Conservation (phyloP, 805 yeast species). For the Wickerhamomyces kurtzmanii region DNA sequence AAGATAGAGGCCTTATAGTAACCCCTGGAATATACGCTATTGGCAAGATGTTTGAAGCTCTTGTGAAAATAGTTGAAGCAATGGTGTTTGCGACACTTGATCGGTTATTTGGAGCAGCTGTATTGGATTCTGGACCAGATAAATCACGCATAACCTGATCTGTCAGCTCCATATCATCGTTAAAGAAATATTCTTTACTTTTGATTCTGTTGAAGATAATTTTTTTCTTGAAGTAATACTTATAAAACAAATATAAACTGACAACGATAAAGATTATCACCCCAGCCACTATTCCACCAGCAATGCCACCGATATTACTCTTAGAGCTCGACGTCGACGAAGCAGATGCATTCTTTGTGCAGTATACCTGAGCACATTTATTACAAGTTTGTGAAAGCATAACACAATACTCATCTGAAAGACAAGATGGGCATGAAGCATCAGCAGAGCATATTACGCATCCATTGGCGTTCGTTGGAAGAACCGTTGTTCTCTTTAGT, state of each 20-base stretch:
- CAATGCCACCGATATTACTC: conserved; percentile 44
- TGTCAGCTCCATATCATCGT: conserved; percentile 17
- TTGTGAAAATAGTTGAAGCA: conserved; percentile 61
- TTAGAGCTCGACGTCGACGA: conserved; percentile 6
- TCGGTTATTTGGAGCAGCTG: conserved; percentile 4
- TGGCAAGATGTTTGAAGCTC: conserved; percentile 83
- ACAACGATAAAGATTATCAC: conserved; percentile 32
- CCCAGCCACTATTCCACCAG: conserved; percentile 68
- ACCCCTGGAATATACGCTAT: conserved; percentile 95
- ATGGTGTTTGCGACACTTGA: conserved; percentile 18
- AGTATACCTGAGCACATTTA: conserved; percentile 45
- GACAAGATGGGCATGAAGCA: conserved; percentile 44
- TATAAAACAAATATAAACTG: conserved; percentile 30
- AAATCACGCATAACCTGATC: conserved; percentile 4
- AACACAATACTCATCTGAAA: conserved; percentile 40
- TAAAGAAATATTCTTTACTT: conserved; percentile 15
- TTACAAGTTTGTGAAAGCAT: conserved; percentile 47
- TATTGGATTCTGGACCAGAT: conserved; percentile 2
- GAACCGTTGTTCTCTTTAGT: no score
- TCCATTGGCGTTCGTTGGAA: conserved; percentile 15
- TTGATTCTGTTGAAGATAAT: conserved; percentile 20
- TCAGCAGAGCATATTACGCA: conserved; percentile 30
- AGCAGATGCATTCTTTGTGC: conserved; percentile 23
- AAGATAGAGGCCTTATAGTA: conserved; percentile 36
- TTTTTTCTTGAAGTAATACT: conserved; percentile 28